Percentiles rank a stretch among this genome's conserved stretches.
Conservation (phyloP, 1,284 basidiomycete species). For the Wallemia hederae region DNA sequence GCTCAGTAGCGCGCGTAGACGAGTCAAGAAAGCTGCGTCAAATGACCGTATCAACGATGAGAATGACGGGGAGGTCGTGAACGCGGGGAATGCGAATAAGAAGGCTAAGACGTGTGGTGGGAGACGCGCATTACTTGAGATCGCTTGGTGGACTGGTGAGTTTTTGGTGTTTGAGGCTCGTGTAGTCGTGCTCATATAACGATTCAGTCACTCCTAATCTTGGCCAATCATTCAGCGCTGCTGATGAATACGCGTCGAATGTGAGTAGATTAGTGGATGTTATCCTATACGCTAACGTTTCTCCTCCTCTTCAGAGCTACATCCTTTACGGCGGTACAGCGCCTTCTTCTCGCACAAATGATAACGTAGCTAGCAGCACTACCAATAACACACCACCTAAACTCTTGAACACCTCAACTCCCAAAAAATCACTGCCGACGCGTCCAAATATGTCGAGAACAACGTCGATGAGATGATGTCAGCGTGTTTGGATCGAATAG, state of each 20-base stretch:
- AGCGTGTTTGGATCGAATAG: background rate
- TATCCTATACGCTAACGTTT: no score
- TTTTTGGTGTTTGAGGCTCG: background rate
- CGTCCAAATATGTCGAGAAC: background rate
- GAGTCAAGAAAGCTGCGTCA: background rate
- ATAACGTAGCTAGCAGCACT: background rate
- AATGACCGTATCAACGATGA: background rate
- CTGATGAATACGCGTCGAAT: background rate
- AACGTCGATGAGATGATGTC: background rate
- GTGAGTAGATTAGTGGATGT: no score
- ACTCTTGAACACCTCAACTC: no score
- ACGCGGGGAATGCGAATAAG: background rate
- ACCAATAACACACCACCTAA: no score
- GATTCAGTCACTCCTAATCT: background rate
- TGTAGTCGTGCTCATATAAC: background rate
- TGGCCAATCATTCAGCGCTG: background rate
- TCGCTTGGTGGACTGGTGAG: background rate
- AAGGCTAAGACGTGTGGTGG: background rate
- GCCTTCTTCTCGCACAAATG: background rate
- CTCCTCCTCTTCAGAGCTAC: no score
- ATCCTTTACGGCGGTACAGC: background rate
- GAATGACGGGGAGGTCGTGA: background rate
- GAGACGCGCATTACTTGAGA: background rate
- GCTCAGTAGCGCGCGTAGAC: background rate
- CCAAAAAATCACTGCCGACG: no score